phyloP scores from a whole-genome alignment of 352 stramenopile species.

The Pythium chondricola region DNA sequence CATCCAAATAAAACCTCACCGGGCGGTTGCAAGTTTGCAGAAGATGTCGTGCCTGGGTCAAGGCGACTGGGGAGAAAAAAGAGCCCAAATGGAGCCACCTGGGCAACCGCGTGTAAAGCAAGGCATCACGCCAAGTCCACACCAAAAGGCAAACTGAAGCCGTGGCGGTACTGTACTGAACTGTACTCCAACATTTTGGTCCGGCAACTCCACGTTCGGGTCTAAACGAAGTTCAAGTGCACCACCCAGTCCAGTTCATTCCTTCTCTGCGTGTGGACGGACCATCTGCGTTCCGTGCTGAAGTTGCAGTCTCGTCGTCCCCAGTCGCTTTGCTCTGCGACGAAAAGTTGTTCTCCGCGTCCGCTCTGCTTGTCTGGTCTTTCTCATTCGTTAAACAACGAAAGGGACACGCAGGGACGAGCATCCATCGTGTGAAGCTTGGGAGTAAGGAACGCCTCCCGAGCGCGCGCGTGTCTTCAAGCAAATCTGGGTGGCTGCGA shows the following conservation, averaged over 20 bases:
- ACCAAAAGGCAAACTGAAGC: not conserved
- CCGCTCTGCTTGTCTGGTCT: not conserved
- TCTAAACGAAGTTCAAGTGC: constrained; percentile 15
- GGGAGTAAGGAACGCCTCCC: not conserved
- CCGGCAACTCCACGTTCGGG: too few relatives aligned
- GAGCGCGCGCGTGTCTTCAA: not conserved
- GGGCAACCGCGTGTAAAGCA: constrained; percentile 2
- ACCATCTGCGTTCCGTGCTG: not conserved
- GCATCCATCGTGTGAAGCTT: not conserved
- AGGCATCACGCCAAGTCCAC: not conserved
- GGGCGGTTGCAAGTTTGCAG: not conserved
- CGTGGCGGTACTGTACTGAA: not conserved
- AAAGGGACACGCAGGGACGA: not conserved
- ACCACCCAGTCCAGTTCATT: not conserved
- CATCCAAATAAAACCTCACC: constrained; percentile 2
- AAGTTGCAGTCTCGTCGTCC: too few relatives aligned
- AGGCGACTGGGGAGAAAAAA: constrained; percentile 17
- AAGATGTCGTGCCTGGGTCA: constrained; percentile 3
- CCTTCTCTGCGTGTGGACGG: not conserved
- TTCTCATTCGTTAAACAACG: too few relatives aligned
- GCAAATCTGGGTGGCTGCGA: not conserved
- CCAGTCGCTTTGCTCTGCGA: not conserved
- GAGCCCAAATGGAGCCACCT: constrained; percentile 8
- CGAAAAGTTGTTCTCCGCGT: not conserved
- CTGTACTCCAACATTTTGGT: too few relatives aligned